Evolutionary conservation across 2,329 filamentous ascomycete genomes (phyloP).

Genomic region (Plectosphaerella sp.): DNA sequence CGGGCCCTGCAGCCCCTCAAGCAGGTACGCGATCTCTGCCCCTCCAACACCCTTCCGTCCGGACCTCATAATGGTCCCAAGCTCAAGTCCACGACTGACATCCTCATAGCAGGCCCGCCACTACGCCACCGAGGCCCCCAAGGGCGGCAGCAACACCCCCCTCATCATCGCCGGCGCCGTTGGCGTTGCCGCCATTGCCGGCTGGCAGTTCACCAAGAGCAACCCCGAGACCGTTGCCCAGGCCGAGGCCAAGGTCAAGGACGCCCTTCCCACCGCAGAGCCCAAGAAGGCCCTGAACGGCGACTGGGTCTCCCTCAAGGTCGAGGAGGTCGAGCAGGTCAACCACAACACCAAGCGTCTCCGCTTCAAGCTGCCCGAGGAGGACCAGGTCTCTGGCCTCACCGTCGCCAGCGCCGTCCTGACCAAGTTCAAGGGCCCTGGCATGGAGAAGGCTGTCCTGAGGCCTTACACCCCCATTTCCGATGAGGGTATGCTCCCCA

Average conservation of each 20-base stretch:
- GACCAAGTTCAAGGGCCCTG: conserved; percentile 85
- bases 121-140: conserved; percentile 65
- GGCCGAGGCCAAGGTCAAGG: conserved; percentile 50
- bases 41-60: conserved; percentile 5
- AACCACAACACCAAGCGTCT: conserved; percentile 96
- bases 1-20: conserved; percentile 61
- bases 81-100: conserved; percentile 11
- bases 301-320: conserved; percentile 76
- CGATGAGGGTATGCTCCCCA: conserved; percentile 64
- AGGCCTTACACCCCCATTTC: conserved; percentile 90
- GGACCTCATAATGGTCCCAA: conserved; percentile 8
- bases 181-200: conserved; percentile 48
- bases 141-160: conserved; percentile 53
- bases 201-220: conserved; percentile 52
- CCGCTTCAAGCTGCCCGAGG: conserved; percentile 80
- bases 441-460: conserved; percentile 79
- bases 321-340: conserved; percentile 72
- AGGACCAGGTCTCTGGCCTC: conserved; percentile 79
- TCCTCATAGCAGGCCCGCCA: conserved; percentile 43
- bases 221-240: conserved; percentile 46
- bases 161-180: conserved; percentile 58
- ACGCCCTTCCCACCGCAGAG: conserved; percentile 30
- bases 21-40: conserved; percentile 45
- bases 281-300: conserved; percentile 62
- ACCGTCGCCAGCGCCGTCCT: conserved; percentile 80